phyloP scores from a whole-genome alignment of 495 filamentous ascomycete genomes.

The Thozetella sp. region DNA sequence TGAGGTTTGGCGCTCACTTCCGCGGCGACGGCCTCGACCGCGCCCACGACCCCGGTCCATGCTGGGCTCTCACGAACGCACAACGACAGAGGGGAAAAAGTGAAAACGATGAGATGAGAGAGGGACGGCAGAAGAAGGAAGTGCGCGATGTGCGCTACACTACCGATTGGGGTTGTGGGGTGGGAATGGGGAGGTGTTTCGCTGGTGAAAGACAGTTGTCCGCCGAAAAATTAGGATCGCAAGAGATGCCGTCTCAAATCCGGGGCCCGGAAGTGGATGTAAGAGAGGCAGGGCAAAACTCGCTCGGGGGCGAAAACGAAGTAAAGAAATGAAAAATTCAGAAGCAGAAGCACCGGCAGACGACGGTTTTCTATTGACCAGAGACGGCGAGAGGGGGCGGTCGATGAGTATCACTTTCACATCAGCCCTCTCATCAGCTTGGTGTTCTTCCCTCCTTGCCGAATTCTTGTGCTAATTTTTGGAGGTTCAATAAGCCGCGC shows the following conservation, averaged over 20 bases:
- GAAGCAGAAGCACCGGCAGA: neutral
- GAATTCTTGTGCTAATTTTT: constrained; percentile 39
- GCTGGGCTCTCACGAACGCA: neutral
- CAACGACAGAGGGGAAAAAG: neutral
- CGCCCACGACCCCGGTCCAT: constrained; percentile 32
- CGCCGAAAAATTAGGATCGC: neutral
- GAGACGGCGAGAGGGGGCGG: neutral
- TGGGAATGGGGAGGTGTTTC: neutral
- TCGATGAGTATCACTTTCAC: constrained; percentile 17
- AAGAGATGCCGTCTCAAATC: neutral
- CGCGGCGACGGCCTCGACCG: constrained; percentile 17
- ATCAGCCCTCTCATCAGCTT: constrained; percentile 1
- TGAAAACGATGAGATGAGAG: neutral
- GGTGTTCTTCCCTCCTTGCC: constrained; percentile 15
- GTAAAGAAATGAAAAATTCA: neutral
- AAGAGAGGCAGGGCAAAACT: neutral
- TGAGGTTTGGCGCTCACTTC: constrained; percentile 20
- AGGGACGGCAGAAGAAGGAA: neutral
- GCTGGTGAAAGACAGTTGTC: neutral
- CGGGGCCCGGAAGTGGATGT: neutral
- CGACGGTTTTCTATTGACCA: neutral
- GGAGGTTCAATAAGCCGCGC: constrained; percentile 30
- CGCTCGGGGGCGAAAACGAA: neutral
- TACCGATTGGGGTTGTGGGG: neutral
- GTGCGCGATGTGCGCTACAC: neutral